Evolutionary conservation across 179 eudicot genomes (phyloP).

Genomic region (Pouteria campechiana): DNA sequence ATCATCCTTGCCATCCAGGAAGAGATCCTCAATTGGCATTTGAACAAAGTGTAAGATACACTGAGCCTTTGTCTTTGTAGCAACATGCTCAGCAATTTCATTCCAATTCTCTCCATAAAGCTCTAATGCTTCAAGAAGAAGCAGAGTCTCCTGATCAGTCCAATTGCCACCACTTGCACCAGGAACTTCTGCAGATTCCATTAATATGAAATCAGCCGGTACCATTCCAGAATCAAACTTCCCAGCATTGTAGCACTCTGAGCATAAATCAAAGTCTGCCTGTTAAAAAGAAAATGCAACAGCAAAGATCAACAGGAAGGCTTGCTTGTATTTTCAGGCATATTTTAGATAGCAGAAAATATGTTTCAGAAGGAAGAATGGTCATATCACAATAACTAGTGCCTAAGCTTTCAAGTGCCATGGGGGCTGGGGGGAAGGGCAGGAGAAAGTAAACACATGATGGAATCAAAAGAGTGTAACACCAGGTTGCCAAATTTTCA

Average conservation of each 20-base stretch:
- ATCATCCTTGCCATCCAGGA: slow-evolving; percentile 46
- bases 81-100: slow-evolving; percentile 98
- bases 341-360: no score
- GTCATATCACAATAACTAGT: no score
- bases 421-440: no score
- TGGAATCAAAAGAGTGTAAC: no score
- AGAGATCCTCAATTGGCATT: slow-evolving; percentile 93
- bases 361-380: no score
- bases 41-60: slow-evolving; percentile 95
- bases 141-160: slow-evolving; percentile 99
- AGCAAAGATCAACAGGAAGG: no score
- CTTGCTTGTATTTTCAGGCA: no score
- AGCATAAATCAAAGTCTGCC: slow-evolving; percentile 98
- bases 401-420: no score
- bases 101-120: slow-evolving; percentile 93
- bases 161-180: slow-evolving; percentile 91
- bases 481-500: no score
- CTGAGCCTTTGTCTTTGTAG: slow-evolving; percentile 95
- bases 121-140: slow-evolving; percentile 93
- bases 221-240: slow-evolving; percentile 91
- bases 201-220: slow-evolving; percentile 85
- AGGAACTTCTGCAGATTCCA: slow-evolving; percentile 95
- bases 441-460: no score
- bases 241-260: slow-evolving; percentile 83
- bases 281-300: slow-evolving; percentile 30